phyloP scores from a whole-genome alignment of 2,329 filamentous ascomycete species.

The Colletotrichum orchidophilum region DNA sequence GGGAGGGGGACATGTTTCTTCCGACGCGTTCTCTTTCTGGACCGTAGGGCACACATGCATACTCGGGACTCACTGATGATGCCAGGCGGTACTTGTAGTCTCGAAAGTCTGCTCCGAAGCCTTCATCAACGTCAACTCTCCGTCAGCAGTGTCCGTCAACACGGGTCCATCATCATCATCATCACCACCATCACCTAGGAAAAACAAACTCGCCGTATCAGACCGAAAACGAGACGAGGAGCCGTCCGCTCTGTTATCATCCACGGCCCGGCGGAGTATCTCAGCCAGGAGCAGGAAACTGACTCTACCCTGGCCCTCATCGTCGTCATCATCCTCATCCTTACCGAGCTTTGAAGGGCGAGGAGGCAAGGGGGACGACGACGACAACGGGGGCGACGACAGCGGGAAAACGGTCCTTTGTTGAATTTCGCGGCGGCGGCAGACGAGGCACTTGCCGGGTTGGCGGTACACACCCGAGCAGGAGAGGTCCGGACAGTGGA shows the following conservation, averaged over 20 bases:
- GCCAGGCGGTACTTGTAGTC: neutral
- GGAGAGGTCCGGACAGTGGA: slow-evolving; percentile 5
- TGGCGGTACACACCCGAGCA: slow-evolving; percentile 24
- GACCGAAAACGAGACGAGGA: neutral
- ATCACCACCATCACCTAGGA: neutral
- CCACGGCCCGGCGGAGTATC: neutral
- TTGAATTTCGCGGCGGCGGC: slow-evolving; percentile 14
- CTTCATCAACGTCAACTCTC: neutral
- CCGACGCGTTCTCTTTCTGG: neutral
- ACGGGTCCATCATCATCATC: neutral
- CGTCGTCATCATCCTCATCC: slow-evolving; percentile 32
- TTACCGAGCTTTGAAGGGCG: neutral
- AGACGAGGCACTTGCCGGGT: slow-evolving; percentile 23
- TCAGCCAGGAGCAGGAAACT: neutral
- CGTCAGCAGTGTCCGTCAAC: neutral
- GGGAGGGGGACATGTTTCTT: neutral
- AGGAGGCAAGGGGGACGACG: slow-evolving; percentile 21
- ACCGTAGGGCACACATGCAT: neutral
- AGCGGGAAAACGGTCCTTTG: neutral
- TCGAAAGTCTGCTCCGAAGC: neutral
- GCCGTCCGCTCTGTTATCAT: neutral
- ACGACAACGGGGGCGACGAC: slow-evolving; percentile 35
- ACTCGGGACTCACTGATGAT: neutral
- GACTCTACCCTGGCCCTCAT: neutral
- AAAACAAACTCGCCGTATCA: neutral